Base-by-base conservation (phyloP, 495 filamentous ascomycete genomes). In the Xylaria longipes region DNA sequence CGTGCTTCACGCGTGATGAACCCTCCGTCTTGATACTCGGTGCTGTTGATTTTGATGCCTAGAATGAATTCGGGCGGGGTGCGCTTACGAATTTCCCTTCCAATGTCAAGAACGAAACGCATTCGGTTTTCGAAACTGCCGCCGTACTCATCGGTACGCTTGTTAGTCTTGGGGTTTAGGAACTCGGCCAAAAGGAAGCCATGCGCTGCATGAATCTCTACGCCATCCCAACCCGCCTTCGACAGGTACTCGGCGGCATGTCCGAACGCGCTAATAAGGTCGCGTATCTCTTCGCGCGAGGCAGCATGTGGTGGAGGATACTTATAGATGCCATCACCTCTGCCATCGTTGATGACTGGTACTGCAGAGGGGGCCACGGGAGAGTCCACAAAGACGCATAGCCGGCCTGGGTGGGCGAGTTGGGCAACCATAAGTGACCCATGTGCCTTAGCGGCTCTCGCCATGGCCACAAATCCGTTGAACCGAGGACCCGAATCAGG, bases 241-340 rank as follows among this genome's bases (percentile, higher is more conserved):
- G 27, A n/a, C n/a, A 22, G n/a, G 5, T 80, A 72, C 86, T 83
- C 17, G 85, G 84, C 3, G 52, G 87, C 76, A 58, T 89, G 84
- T 39, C 78, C 87, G 0, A 82, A 83, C 14, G 86, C 41, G 84
- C 71, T 89, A 87, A 77, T 74, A 88, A 88, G 3, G 84, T 88
- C 27, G 12, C 41, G 41, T 43, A 87, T 85, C 57, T 76, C 81
- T 62, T 43, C 41, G 14, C 41, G 41, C 14, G 41, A 43, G 41
- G 41, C 41, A 43, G 41, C 41, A 5, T 43, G 41, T 5, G 41
- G 41, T 86, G 89, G 12, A 89, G 89, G 8, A 84, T 83, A 14
- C 90, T 75, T 70, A 93, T 87, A 70, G 87, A 80, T 17, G 86
- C 78, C 31, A 89, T 71, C 5, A 91, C 77, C 67, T 89, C 87